These are phyloP conservation scores for Rhizopogon roseolus DNA, from an alignment of 768 basidiomycete species.

Conservation along the genomic window DNA sequence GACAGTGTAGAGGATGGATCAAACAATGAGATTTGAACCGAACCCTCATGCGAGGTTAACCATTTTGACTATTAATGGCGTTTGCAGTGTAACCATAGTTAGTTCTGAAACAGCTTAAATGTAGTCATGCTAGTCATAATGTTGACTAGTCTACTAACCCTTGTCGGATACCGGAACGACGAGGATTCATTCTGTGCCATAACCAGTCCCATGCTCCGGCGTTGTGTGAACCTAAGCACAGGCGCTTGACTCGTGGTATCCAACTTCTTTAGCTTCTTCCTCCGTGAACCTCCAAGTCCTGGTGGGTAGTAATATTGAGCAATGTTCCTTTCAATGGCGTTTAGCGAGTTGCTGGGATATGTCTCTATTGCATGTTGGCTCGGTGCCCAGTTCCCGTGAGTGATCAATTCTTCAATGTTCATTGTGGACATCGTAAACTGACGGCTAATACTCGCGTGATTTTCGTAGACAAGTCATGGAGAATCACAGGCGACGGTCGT, in stretches of 20 bases:
- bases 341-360: conserved; percentile 69
- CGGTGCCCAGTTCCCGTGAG: conserved; percentile 86
- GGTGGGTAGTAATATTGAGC: conserved; percentile 3
- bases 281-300: background rate
- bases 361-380: conserved; percentile 77
- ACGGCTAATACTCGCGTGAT: conserved; percentile 4
- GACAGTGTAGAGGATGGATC: conserved; percentile 35
- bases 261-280: background rate
- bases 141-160: too few relatives aligned
- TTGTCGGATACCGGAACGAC: background rate
- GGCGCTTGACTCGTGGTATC: conserved; percentile 5
- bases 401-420: conserved; percentile 14
- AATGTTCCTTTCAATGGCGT: conserved; percentile 15
- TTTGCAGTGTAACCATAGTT: too few relatives aligned
- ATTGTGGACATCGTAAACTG: background rate
- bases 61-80: too few relatives aligned
- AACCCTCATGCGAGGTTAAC: background rate
- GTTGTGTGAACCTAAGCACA: conserved; percentile 13
- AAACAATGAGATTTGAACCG: background rate
- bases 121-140: too few relatives aligned
- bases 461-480: conserved; percentile 72
- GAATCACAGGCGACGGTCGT: conserved; percentile 70
- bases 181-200: too few relatives aligned
- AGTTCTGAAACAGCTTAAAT: too few relatives aligned
- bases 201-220: background rate